These are phyloP conservation scores for Exutisphaerella laricina DNA, from an alignment of 2,329 filamentous ascomycete species.

Conservation along the genomic window DNA sequence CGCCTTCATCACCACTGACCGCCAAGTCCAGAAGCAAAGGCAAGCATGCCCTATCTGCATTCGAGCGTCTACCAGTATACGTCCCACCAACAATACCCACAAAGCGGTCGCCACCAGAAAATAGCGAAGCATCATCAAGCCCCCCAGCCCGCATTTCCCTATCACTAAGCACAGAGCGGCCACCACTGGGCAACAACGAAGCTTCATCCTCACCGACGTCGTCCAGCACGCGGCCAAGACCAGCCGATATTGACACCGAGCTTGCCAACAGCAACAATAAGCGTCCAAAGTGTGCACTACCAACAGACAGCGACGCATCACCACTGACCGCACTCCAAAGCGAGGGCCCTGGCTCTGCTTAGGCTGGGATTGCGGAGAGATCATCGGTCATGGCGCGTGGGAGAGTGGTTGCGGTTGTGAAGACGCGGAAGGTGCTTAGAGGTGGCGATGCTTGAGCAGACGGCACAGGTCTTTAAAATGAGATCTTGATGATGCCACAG, in stretches of 20 bases:
- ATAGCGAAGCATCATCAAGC: neutral
- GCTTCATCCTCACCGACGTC: neutral
- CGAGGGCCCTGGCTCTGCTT: neutral
- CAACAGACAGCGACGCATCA: neutral
- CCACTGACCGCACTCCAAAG: neutral
- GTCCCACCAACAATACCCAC: neutral
- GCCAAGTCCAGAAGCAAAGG: neutral
- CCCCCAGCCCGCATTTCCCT: neutral
- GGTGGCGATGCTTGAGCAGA: too few relatives aligned
- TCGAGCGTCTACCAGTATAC: neutral
- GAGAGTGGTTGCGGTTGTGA: neutral
- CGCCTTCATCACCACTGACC: neutral
- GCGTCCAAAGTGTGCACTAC: neutral
- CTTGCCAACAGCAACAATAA: slow-evolving; percentile 1
- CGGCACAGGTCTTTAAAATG: too few relatives aligned
- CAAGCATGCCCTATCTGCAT: too few relatives aligned
- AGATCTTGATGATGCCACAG: too few relatives aligned
- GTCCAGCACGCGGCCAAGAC: neutral
- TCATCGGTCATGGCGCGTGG: neutral
- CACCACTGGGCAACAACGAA: too few relatives aligned
- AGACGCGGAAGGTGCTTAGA: neutral
- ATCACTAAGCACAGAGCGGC: too few relatives aligned
- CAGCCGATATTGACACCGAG: neutral
- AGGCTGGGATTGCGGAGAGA: neutral
- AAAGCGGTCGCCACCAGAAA: neutral